phyloP scores from a whole-genome alignment of 441 rosid genomes.

The Raphanus hybrid region DNA sequence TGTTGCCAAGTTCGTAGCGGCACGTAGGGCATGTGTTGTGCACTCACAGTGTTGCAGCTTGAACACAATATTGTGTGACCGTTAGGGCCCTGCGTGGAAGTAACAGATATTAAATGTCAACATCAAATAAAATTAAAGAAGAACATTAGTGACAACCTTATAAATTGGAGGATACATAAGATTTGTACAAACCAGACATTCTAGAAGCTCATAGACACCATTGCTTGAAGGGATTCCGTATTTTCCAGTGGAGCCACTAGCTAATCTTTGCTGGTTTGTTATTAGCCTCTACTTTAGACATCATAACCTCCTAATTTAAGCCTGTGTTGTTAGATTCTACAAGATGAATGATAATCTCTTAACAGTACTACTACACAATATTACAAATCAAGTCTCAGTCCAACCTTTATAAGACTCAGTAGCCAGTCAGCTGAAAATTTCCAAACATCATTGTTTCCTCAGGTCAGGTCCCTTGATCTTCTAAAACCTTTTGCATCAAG shows the following conservation, averaged over 20 bases:
- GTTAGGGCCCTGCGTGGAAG: slow-evolving; percentile 65
- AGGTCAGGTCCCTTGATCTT: too few relatives aligned
- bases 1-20: slow-evolving; percentile 79
- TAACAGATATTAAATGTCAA: neutral
- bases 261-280: slow-evolving; percentile 55
- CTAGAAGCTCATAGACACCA: slow-evolving; percentile 79
- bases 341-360: neutral
- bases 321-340: slow-evolving; percentile 49
- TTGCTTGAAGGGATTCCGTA: slow-evolving; percentile 52
- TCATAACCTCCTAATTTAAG: slow-evolving; percentile 54
- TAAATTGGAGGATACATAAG: slow-evolving; percentile 89
- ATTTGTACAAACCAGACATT: slow-evolving; percentile 77
- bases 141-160: slow-evolving; percentile 54
- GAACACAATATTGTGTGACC: slow-evolving; percentile 81
- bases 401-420: too few relatives aligned
- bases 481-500: too few relatives aligned
- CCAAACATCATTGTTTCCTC: too few relatives aligned
- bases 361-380: neutral
- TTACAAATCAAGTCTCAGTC: slow-evolving; percentile 9
- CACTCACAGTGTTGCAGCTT: slow-evolving; percentile 66
- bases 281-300: slow-evolving; percentile 51
- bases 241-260: slow-evolving; percentile 52
- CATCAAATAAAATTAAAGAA: neutral
- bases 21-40: slow-evolving; percentile 85
- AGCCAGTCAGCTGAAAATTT: too few relatives aligned